A percentile compares a stretch with the other conserved stretches of the same genome.
phyloP scores from a whole-genome alignment of 2,329 filamentous ascomycete species.

The Clarireedia hainanense region DNA sequence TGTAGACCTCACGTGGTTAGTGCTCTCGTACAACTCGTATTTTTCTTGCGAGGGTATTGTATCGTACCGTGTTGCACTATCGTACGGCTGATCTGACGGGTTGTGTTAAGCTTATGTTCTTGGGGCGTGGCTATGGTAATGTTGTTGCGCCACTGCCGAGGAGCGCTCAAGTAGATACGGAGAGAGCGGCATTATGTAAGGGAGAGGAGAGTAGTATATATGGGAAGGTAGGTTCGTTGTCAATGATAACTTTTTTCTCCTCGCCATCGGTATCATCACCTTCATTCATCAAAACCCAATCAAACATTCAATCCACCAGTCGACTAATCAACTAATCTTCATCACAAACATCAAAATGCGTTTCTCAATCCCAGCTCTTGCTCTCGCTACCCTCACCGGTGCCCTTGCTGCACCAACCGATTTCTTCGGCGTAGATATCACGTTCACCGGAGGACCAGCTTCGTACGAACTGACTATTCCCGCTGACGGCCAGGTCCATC shows the following conservation, averaged over 20 bases:
- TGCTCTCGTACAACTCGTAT: too few species aligned
- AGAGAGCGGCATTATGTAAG: too few species aligned
- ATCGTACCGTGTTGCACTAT: too few species aligned
- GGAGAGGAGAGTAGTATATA: neutral
- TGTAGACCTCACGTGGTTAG: too few species aligned
- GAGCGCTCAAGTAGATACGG: too few species aligned
- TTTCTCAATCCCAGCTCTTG: constrained; percentile 2
- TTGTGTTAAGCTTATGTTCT: too few species aligned
- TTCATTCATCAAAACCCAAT: too few species aligned
- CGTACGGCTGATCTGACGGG: too few species aligned
- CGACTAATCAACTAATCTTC: neutral
- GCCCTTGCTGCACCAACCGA: neutral
- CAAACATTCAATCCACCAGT: neutral
- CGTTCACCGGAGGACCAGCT: neutral
- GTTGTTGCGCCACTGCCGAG: too few species aligned
- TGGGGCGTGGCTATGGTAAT: too few species aligned
- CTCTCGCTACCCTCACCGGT: neutral
- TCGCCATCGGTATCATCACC: neutral
- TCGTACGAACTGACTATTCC: neutral
- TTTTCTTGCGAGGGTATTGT: too few species aligned
- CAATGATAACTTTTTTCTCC: neutral
- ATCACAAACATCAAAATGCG: neutral
- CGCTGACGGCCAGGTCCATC: neutral
- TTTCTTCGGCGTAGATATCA: neutral
- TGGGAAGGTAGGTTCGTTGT: neutral